Evolutionary conservation across 805 yeast species (phyloP), one percentile per base, ranked within the genome.

Genomic region (Middelhovenomyces tepae): DNA sequence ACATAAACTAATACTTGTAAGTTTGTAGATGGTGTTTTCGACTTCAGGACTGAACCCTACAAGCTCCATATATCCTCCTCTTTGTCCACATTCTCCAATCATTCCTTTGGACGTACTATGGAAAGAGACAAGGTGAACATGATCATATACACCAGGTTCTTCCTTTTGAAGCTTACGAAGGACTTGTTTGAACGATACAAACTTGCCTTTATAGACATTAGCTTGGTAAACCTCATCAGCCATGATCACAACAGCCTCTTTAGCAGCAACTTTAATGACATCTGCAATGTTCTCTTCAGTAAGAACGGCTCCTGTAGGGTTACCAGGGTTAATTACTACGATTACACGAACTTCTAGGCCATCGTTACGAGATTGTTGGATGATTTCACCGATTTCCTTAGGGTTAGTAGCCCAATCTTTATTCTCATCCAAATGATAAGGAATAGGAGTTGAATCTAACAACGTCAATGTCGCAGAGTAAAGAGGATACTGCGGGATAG

Each of bases 181-280:
- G 6, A 86, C 84, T 52, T 79, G 78, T 56, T 84, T 85, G 67
- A 86, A 76, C 0, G 96, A 86, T 27, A 73, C 64, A 54, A 91
- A 91, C 53, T 83, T 69, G 25, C 93, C 89, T 22, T 68, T 64
- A 60, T 81, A 89, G 15, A 91, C 69, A 51, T 91, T 91, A 50
- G 83, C 93, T 62, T 91, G 99, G 62, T 91, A 91, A 16, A 91
- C 99, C 62, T 91, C 99, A 62, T 91, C 99, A 9, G 98, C 96
- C 43, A 91, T 79, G 32, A 91, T 69, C 2, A 86, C 89, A 10
- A 91, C 56, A 27, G 94, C 86, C 45, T 85, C 62, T 51, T 78
- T 77, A 11, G 94, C 93, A 20, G 95, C 94, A 36, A 89, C 70
- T 23, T 71, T 65, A 37, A 91, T 65, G 35, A 91, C 69, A 27